These are phyloP conservation scores for Yamadazyma nakazawae DNA, from an alignment of 805 yeast species.

Conservation along the genomic window DNA sequence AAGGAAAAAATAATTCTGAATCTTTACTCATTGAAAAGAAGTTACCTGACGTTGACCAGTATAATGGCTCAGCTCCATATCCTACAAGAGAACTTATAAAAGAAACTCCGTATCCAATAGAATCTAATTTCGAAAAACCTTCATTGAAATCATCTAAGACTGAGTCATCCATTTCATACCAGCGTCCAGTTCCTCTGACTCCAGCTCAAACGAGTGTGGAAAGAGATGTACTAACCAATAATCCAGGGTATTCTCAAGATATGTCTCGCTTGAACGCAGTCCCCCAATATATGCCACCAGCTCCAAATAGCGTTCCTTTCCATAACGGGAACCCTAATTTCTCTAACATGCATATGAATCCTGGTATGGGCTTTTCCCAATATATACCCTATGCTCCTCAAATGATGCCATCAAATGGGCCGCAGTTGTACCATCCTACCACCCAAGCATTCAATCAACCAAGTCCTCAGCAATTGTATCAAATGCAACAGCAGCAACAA, in stretches of 20 bases:
- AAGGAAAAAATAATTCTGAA: neutral
- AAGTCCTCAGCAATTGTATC: slow-evolving; percentile 27
- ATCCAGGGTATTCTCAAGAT: neutral
- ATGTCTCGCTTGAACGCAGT: neutral
- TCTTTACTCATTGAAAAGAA: neutral
- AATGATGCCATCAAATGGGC: neutral
- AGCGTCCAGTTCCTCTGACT: neutral
- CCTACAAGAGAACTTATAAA: slow-evolving; percentile 8
- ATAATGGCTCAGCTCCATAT: slow-evolving; percentile 6
- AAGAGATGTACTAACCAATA: neutral
- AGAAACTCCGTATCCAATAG: slow-evolving; percentile 11
- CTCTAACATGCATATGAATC: neutral
- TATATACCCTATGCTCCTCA: neutral
- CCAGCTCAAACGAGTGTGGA: neutral
- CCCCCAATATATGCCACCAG: neutral
- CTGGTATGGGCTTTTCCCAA: neutral
- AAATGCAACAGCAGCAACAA: slow-evolving; percentile 16
- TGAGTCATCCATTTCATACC: neutral
- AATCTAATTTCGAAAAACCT: neutral
- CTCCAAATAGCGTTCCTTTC: neutral
- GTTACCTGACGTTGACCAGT: neutral
- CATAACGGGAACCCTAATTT: neutral
- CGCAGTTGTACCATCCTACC: neutral
- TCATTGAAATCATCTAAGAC: slow-evolving; percentile 1
- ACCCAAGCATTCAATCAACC: neutral